Evolutionary conservation across 495 filamentous ascomycete genomes (phyloP), one percentile per base, ranked within the genome.

Genomic region (Pyrenopolyporus hunteri): DNA sequence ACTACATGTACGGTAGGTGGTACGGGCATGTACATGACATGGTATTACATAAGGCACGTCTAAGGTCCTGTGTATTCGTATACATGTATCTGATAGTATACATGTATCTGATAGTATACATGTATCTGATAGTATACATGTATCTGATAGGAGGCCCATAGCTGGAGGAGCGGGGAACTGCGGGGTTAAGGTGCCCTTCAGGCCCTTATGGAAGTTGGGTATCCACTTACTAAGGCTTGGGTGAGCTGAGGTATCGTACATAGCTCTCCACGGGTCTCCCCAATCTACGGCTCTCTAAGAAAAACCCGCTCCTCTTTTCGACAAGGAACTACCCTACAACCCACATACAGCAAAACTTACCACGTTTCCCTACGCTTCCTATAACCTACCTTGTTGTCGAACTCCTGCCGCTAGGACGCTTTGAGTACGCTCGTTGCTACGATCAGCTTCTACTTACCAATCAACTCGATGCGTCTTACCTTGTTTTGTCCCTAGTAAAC

Each of bases 371-470:
- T n/a, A 42, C 49, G 26, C 29, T 49, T 53, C 35, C 6, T 6
- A 17, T 52, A 11, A 36, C 28, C 37, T 20, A 22, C 28, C 11
- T 52, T 32, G 42, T 53, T 33, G n/a, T 57, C 28, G 43, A 33
- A 14, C 22, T 56, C 43, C 32, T 53, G 48, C 48, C 20, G 6
- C 31, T 13, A 39, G 13, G n/a, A 40, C 6, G 17, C 16, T 10
- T 19, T 19, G 10, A 57, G 16, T 31, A 26, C 31, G 2, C 19
- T 33, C 17, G 7, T 22, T 48, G 22, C 22, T 42, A 39, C 35
- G 46, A 63, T 63, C 39, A 3, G n/a, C n/a, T 20, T 57, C 28
- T 26, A 11, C 19, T n/a, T 39, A 35, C 52, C 53, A 63, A 63
- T 58, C 47, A 47, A 60, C 33, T 39, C 7, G 2, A 16, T 36